phyloP scores from a whole-genome alignment of 768 basidiomycete genomes.

The Leucocoprinus sp. region DNA sequence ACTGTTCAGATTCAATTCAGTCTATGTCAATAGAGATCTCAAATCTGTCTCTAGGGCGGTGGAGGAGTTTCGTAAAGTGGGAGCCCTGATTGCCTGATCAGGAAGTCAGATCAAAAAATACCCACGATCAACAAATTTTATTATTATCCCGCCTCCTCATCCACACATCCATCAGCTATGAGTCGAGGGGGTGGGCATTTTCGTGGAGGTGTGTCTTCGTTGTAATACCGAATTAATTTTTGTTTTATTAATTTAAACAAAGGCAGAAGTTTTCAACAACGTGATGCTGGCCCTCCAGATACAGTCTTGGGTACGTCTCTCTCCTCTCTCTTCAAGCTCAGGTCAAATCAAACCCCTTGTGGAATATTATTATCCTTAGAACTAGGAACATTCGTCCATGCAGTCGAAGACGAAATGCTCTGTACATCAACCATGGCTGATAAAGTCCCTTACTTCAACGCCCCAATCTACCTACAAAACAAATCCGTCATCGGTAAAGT shows the following conservation, averaged over 20 bases:
- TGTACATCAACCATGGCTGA: slow-evolving; percentile 78
- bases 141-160: background rate
- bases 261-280: slow-evolving; percentile 65
- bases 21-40: too few relatives aligned
- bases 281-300: slow-evolving; percentile 74
- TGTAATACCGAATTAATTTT: too few relatives aligned
- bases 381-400: slow-evolving; percentile 87
- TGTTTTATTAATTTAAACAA: too few relatives aligned
- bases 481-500: slow-evolving; percentile 95
- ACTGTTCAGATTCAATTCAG: too few relatives aligned
- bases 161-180: slow-evolving; percentile 1
- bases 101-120: slow-evolving; percentile 3
- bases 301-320: slow-evolving; percentile 54
- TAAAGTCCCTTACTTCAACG: slow-evolving; percentile 98
- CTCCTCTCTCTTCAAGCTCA: background rate
- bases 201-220: slow-evolving; percentile 1
- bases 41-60: too few relatives aligned
- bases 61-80: background rate
- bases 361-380: slow-evolving; percentile 36
- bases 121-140: slow-evolving; percentile 8
- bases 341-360: background rate
- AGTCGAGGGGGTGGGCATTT: slow-evolving; percentile 9
- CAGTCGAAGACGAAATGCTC: slow-evolving; percentile 98
- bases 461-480: slow-evolving; percentile 94
- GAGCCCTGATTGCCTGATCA: slow-evolving; percentile 3